These are phyloP conservation scores for Lachnellula arida DNA, from an alignment of 2,329 filamentous ascomycete genomes.

Conservation along the genomic window DNA sequence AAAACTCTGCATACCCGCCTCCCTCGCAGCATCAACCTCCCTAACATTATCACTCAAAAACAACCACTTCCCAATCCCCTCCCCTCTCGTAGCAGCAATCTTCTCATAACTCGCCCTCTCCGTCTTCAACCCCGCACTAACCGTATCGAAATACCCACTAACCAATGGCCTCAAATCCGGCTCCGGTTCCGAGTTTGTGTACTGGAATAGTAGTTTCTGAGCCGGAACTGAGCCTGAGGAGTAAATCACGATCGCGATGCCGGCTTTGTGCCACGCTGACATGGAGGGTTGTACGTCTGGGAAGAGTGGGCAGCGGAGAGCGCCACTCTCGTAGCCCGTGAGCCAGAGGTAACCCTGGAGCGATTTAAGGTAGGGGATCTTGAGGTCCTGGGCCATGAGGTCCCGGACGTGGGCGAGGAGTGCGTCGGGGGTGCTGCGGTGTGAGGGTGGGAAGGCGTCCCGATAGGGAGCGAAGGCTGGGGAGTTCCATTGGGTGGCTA, in stretches of 20 bases:
- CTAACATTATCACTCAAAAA: constrained; percentile 78
- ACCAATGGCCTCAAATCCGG: constrained; percentile 57
- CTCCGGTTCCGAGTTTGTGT: constrained; percentile 47
- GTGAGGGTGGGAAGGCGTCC: constrained; percentile 64
- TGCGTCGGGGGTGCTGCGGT: constrained; percentile 51
- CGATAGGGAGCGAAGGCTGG: constrained; percentile 62
- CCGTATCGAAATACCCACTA: constrained; percentile 70
- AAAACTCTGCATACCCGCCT: constrained; percentile 58
- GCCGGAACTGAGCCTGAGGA: constrained; percentile 76
- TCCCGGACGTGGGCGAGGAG: constrained; percentile 65
- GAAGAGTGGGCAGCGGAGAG: constrained; percentile 69
- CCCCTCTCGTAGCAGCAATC: constrained; percentile 32
- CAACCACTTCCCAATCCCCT: constrained; percentile 53
- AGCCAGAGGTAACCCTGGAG: constrained; percentile 78
- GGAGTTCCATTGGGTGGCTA: constrained; percentile 63
- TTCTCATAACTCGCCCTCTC: constrained; percentile 59
- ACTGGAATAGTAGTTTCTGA: constrained; percentile 73
- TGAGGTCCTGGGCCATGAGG: constrained; percentile 67
- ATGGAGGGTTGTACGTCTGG: constrained; percentile 65
- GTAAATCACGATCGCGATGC: constrained; percentile 65
- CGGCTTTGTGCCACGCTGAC: constrained; percentile 51
- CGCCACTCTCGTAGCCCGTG: constrained; percentile 64
- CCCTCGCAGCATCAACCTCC: constrained; percentile 59
- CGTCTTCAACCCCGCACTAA: constrained; percentile 72
- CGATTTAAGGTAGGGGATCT: constrained; percentile 71